Conservation (phyloP, 208 protist species). For the Trypanosoma brucei region DNA sequence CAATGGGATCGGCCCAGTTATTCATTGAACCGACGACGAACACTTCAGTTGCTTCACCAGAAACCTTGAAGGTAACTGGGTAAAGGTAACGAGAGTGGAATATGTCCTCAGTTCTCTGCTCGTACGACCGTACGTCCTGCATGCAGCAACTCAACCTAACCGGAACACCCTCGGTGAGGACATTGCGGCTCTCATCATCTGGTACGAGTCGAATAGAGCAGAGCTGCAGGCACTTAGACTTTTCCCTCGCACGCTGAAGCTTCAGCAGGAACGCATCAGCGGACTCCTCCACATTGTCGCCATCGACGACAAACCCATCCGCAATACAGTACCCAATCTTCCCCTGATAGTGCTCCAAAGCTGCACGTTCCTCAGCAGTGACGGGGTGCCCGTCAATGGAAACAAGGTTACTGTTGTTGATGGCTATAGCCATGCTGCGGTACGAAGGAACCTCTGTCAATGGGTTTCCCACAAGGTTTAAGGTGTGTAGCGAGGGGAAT, state of each 20-base stretch:
- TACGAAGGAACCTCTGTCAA: conserved; percentile 81
- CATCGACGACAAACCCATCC: conserved; percentile 88
- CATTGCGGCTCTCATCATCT: conserved; percentile 52
- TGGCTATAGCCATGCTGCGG: conserved; percentile 89
- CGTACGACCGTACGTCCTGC: conserved; percentile 84
- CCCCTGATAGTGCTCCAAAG: conserved; percentile 82
- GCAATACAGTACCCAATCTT: conserved; percentile 88
- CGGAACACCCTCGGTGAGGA: conserved; percentile 76
- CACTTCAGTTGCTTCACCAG: conserved; percentile 86
- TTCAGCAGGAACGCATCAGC: conserved; percentile 85
- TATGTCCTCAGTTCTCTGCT: conserved; percentile 70
- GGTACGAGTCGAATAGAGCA: conserved; percentile 72
- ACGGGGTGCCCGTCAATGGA: conserved; percentile 87
- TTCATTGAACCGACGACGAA: conserved; percentile 91
- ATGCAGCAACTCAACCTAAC: conserved; percentile 84
- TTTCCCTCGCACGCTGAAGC: conserved; percentile 65
- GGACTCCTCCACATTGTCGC: conserved; percentile 73
- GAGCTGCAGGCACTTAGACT: conserved; percentile 72
- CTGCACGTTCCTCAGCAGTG: conserved; percentile 79
- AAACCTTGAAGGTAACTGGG: conserved; percentile 87
- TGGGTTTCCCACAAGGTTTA: conserved; percentile 90
- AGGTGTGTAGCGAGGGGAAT: conserved; percentile 83
- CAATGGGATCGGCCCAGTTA: conserved; percentile 88
- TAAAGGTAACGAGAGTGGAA: conserved; percentile 86
- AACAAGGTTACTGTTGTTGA: conserved; percentile 71